phyloP scores from a whole-genome alignment of 164 flowering plant genomes.

The Chimonanthus salicifolius region DNA sequence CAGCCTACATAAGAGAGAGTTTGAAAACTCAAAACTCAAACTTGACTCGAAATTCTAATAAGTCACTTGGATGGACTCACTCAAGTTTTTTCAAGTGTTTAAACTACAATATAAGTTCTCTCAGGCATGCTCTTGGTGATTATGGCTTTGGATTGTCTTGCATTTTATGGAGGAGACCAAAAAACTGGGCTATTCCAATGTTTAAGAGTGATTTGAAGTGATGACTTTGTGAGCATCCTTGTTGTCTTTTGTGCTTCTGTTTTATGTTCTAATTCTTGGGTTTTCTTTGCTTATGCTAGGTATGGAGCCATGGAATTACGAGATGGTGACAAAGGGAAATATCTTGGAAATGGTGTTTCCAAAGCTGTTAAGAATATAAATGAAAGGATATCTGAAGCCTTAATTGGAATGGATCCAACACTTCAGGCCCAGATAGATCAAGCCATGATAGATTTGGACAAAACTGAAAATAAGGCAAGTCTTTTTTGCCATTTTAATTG shows the following conservation, averaged over 20 bases:
- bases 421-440: slow-evolving; percentile 92
- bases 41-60: too few relatives aligned
- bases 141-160: too few relatives aligned
- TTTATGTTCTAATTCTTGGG: not conserved
- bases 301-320: slow-evolving; percentile 86
- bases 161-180: not conserved
- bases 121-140: too few relatives aligned
- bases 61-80: too few relatives aligned
- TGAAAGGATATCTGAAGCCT: slow-evolving; percentile 80
- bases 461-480: slow-evolving; percentile 86
- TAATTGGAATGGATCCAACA: slow-evolving; percentile 92
- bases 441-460: slow-evolving; percentile 91
- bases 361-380: slow-evolving; percentile 83
- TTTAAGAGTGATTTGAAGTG: not conserved
- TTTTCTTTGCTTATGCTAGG: slow-evolving; percentile 29
- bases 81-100: too few relatives aligned
- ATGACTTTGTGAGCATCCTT: not conserved
- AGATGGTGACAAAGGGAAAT: slow-evolving; percentile 85
- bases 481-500: not conserved
- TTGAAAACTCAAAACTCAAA: too few relatives aligned
- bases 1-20: too few relatives aligned
- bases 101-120: too few relatives aligned
- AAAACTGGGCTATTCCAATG: too few relatives aligned
- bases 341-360: slow-evolving; percentile 81
- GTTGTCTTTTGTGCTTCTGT: not conserved